Conservation (phyloP, 1,284 basidiomycete genomes). For the Hymenochaete sp. region DNA sequence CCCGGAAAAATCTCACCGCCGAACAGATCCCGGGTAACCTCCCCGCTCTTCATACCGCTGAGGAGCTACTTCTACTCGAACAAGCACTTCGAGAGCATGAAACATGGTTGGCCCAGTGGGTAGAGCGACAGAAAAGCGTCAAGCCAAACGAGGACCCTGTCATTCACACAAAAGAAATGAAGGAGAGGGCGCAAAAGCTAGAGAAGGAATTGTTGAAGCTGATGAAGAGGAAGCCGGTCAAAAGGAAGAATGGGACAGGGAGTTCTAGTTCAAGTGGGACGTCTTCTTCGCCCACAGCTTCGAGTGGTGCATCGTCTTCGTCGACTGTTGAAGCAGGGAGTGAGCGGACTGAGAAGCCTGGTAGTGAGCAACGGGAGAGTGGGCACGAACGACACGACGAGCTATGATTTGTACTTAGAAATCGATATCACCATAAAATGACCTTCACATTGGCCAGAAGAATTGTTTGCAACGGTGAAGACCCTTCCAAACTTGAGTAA, state of each 20-base stretch:
- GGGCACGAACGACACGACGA: no score
- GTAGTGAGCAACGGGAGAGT: no score
- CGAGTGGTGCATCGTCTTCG: neutral
- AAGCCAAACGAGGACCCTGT: constrained; percentile 73
- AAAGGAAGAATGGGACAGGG: constrained; percentile 2
- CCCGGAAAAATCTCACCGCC: constrained; percentile 58
- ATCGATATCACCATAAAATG: no score
- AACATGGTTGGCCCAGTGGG: constrained; percentile 68
- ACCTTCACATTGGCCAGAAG: no score
- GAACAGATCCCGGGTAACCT: constrained; percentile 43
- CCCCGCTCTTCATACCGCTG: constrained; percentile 69
- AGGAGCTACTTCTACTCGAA: constrained; percentile 74
- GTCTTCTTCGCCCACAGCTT: neutral
- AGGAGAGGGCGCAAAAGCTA: constrained; percentile 68
- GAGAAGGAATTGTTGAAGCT: constrained; percentile 67
- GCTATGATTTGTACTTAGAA: no score
- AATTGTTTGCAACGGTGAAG: no score
- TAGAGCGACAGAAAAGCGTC: constrained; percentile 71
- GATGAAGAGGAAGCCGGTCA: constrained; percentile 52
- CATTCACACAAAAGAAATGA: constrained; percentile 75
- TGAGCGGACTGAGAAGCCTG: no score
- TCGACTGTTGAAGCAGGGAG: no score
- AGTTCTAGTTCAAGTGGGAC: neutral
- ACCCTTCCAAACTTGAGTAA: no score
- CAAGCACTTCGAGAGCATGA: constrained; percentile 69